Evolutionary conservation across 169 alveolate genomes (phyloP).

Genomic region (Eimeria acervulina): DNA sequence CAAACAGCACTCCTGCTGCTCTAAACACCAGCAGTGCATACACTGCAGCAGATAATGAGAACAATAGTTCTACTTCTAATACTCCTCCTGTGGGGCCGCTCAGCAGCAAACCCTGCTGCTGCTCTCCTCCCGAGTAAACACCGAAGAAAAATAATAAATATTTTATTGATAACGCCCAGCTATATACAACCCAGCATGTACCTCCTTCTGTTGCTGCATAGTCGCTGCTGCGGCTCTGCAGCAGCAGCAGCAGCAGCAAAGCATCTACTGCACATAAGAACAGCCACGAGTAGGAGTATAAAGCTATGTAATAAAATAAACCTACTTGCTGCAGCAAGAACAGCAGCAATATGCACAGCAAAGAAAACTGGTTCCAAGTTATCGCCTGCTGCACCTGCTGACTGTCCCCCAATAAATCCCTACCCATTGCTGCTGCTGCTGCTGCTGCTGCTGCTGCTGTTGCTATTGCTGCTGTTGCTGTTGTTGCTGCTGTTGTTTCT

Average conservation of each 20-base stretch:
- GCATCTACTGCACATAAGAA: not conserved
- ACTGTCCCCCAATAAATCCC: not conserved
- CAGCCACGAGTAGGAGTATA: constrained; percentile 13
- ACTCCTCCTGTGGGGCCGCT: constrained; percentile 29
- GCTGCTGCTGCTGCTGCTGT: not conserved
- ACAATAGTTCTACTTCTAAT: constrained; percentile 42
- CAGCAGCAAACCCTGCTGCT: constrained; percentile 6
- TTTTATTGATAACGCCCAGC: constrained; percentile 64
- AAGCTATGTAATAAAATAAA: constrained; percentile 39
- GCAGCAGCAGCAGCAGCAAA: constrained; percentile 61
- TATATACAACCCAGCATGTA: constrained; percentile 79
- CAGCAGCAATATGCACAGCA: not conserved
- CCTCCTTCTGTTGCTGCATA: constrained; percentile 74
- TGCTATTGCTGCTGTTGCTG: not conserved
- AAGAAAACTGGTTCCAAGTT: constrained; percentile 60
- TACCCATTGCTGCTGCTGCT: not conserved
- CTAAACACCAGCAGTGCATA: constrained; percentile 86
- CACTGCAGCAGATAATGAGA: constrained; percentile 82
- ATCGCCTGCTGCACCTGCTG: constrained; percentile 76
- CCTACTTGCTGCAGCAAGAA: constrained; percentile 78
- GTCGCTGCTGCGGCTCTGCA: constrained; percentile 55
- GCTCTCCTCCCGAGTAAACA: not conserved
- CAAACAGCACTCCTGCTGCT: constrained; percentile 84
- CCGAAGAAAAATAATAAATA: constrained; percentile 55
- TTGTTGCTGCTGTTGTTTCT: not conserved